These are phyloP conservation scores for Echinosophora koreensis DNA, from an alignment of 306 rosid species.

Conservation along the genomic window DNA sequence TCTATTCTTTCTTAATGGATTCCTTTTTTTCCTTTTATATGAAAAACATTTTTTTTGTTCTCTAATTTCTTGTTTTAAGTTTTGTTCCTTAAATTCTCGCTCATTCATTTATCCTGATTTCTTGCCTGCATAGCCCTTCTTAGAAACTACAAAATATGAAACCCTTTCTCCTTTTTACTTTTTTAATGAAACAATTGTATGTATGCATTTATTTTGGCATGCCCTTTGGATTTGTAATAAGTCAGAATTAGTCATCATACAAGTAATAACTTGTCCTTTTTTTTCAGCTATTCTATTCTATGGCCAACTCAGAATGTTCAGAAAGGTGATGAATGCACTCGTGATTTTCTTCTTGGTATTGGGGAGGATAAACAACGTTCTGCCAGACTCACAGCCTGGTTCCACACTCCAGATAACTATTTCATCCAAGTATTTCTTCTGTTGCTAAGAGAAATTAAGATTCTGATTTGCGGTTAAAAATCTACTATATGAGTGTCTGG, in stretches of 20 bases:
- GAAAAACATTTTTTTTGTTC: neutral
- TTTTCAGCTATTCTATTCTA: slow-evolving; percentile 77
- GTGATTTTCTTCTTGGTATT: slow-evolving; percentile 87
- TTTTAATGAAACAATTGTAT: neutral
- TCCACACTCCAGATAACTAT: slow-evolving; percentile 82
- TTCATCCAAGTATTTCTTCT: slow-evolving; percentile 69
- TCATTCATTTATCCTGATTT: slow-evolving; percentile 21
- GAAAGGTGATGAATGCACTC: slow-evolving; percentile 84
- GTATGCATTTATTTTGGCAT: slow-evolving; percentile 31
- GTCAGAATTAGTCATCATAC: neutral
- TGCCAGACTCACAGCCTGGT: slow-evolving; percentile 95
- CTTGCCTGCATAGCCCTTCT: slow-evolving; percentile 10
- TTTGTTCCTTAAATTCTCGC: slow-evolving; percentile 10
- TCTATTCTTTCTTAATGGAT: neutral
- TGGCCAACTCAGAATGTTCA: slow-evolving; percentile 79
- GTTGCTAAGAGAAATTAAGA: slow-evolving; percentile 38
- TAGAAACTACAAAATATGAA: neutral
- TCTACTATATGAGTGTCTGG: slow-evolving; percentile 25
- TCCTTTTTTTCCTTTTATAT: too few relatives aligned
- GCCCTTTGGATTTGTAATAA: slow-evolving; percentile 33
- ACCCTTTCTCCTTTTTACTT: neutral
- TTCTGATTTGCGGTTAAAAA: slow-evolving; percentile 36
- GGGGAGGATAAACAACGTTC: slow-evolving; percentile 95
- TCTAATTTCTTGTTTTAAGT: neutral
- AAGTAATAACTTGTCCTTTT: slow-evolving; percentile 38